Percentiles rank a stretch among this genome's conserved stretches.
These are phyloP conservation scores for Papiliotrema nemorosa DNA, from an alignment of 1,284 basidiomycete genomes.

Conservation along the genomic window DNA sequence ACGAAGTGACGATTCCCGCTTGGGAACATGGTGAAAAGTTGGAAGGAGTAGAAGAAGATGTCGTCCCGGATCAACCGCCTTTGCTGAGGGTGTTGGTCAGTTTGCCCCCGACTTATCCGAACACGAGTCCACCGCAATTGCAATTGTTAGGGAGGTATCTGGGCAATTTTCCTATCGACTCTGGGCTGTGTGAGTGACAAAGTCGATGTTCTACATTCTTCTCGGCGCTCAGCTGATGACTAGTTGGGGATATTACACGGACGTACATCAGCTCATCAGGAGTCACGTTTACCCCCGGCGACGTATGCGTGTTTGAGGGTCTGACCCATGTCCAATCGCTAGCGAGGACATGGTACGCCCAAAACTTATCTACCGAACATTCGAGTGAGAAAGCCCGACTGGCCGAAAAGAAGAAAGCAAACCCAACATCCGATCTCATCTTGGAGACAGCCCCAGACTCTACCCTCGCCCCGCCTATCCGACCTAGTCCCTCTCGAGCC, in stretches of 20 bases:
- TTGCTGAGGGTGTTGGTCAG: conserved; percentile 66
- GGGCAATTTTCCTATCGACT: conserved; percentile 57
- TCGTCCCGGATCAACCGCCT: conserved; percentile 32
- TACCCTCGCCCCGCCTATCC: neutral
- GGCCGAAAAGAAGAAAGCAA: conserved; percentile 47
- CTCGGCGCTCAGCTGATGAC: neutral
- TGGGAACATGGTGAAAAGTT: conserved; percentile 51
- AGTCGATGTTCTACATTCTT: neutral
- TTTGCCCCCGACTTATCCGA: conserved; percentile 68
- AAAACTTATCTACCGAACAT: conserved; percentile 58
- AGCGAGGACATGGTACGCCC: conserved; percentile 67
- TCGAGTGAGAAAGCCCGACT: conserved; percentile 60
- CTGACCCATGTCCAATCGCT: conserved; percentile 70
- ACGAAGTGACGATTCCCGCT: conserved; percentile 58
- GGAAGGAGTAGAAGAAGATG: conserved; percentile 13
- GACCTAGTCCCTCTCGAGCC: conserved; percentile 11
- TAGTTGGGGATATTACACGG: conserved; percentile 68
- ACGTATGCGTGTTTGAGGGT: conserved; percentile 83
- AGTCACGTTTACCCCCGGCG: conserved; percentile 67
- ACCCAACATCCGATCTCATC: conserved; percentile 1
- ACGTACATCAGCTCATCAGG: conserved; percentile 76
- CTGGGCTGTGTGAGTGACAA: conserved; percentile 40
- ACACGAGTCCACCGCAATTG: conserved; percentile 67
- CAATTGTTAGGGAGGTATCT: conserved; percentile 83
- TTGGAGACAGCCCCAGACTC: neutral